phyloP scores from a whole-genome alignment of 2,329 filamentous ascomycete species.

The Colletotrichum melonis region DNA sequence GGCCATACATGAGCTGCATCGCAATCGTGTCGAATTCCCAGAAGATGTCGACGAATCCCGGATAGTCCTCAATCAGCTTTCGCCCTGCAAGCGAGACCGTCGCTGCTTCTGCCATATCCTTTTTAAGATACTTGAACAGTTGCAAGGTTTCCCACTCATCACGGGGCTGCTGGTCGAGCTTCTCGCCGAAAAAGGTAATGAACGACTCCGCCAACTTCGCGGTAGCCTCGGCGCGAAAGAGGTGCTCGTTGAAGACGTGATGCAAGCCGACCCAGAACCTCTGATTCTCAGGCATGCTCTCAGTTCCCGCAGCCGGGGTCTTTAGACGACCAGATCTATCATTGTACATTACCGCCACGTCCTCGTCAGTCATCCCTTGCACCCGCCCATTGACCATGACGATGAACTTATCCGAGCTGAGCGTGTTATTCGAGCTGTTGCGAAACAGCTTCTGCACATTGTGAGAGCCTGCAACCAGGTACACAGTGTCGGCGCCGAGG shows the following conservation, averaged over 20 bases:
- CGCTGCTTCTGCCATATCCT: constrained; percentile 39
- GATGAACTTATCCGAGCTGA: constrained; percentile 36
- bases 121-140: constrained; percentile 37
- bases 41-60: constrained; percentile 39
- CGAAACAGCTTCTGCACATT: constrained; percentile 33
- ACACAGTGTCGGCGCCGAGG: constrained; percentile 23
- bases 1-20: constrained; percentile 37
- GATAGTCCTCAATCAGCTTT: constrained; percentile 39
- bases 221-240: not conserved
- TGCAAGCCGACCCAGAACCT: constrained; percentile 40
- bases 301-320: constrained; percentile 32
- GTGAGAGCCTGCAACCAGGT: constrained; percentile 23
- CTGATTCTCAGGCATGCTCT: constrained; percentile 29
- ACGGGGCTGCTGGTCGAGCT: constrained; percentile 24
- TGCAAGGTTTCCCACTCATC: constrained; percentile 35
- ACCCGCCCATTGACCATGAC: constrained; percentile 12
- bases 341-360: constrained; percentile 22
- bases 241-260: constrained; percentile 35
- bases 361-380: constrained; percentile 21
- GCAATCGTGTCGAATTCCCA: constrained; percentile 40
- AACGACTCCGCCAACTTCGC: constrained; percentile 32
- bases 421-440: constrained; percentile 2
- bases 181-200: constrained; percentile 22
- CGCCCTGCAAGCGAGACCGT: constrained; percentile 39
- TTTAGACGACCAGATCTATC: constrained; percentile 36